Percentiles rank a stretch among this genome's conserved stretches.
Conservation (phyloP, 83 land plant species). For the Diphasiastrum complanatum region DNA sequence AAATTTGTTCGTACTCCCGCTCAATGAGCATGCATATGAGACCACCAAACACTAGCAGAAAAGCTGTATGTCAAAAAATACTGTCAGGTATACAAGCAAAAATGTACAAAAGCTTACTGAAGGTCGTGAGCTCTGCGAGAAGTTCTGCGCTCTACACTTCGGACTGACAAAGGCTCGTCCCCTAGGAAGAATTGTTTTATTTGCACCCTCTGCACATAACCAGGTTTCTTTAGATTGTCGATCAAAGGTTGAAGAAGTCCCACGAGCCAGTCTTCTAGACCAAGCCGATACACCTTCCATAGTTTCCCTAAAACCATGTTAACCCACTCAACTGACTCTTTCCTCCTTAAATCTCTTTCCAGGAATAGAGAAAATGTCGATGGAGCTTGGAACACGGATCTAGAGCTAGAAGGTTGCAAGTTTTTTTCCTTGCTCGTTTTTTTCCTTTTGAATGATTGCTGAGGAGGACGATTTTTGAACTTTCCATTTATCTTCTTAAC, state of each 20-base stretch:
- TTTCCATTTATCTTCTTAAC: too few relatives aligned
- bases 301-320: constrained; percentile 98
- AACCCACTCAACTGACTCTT: constrained; percentile 99
- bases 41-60: background rate
- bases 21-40: too few relatives aligned
- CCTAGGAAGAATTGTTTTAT: constrained; percentile 91
- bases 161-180: constrained; percentile 84
- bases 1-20: too few relatives aligned
- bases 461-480: too few relatives aligned
- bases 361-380: constrained; percentile 66
- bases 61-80: background rate
- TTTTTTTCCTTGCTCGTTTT: too few relatives aligned
- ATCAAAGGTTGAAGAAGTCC: constrained; percentile 90
- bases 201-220: constrained; percentile 75
- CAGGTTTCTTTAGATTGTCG: constrained; percentile 81
- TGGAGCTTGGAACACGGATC: too few relatives aligned
- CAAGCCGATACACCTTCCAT: constrained; percentile 87
- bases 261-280: constrained; percentile 78
- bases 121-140: constrained; percentile 92
- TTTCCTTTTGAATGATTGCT: too few relatives aligned
- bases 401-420: too few relatives aligned
- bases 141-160: constrained; percentile 89
- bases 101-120: constrained; percentile 54
- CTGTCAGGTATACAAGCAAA: background rate
- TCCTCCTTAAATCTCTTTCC: constrained; percentile 76